A percentile compares a stretch with the other conserved stretches of the same genome.
Conservation (phyloP, 2,329 filamentous ascomycete genomes). For the Fusarium chlamydosporum region DNA sequence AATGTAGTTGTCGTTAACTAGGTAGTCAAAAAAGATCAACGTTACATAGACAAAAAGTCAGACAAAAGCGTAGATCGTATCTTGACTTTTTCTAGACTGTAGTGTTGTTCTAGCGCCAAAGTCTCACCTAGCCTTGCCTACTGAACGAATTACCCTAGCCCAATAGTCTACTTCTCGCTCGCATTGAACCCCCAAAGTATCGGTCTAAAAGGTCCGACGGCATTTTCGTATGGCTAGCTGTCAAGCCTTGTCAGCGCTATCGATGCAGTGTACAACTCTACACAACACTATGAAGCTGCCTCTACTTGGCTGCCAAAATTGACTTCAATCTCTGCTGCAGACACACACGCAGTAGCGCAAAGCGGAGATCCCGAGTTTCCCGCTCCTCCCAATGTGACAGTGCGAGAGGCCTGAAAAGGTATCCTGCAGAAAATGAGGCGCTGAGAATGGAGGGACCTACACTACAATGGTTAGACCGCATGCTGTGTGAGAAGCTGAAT, state of each 20-base stretch:
- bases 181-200: not conserved
- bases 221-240: not conserved
- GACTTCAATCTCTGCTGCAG: not conserved
- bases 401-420: not conserved
- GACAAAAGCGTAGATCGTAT: conserved; percentile 1
- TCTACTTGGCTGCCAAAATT: not conserved
- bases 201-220: conserved; percentile 5
- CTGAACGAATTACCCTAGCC: too few species aligned
- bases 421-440: conserved; percentile 5
- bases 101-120: not conserved
- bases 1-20: not conserved
- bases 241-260: conserved; percentile 9
- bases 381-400: conserved; percentile 4
- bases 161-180: not conserved
- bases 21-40: conserved; percentile 2
- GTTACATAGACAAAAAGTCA: not conserved
- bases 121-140: not conserved
- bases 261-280: conserved; percentile 8
- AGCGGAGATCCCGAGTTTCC: conserved; percentile 14
- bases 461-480: not conserved
- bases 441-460: not conserved
- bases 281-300: not conserved
- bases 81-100: not conserved
- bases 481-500: conserved; percentile 1
- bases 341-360: not conserved